These are phyloP conservation scores for Alternaria rosae DNA, from an alignment of 2,329 filamentous ascomycete species.

Conservation along the genomic window DNA sequence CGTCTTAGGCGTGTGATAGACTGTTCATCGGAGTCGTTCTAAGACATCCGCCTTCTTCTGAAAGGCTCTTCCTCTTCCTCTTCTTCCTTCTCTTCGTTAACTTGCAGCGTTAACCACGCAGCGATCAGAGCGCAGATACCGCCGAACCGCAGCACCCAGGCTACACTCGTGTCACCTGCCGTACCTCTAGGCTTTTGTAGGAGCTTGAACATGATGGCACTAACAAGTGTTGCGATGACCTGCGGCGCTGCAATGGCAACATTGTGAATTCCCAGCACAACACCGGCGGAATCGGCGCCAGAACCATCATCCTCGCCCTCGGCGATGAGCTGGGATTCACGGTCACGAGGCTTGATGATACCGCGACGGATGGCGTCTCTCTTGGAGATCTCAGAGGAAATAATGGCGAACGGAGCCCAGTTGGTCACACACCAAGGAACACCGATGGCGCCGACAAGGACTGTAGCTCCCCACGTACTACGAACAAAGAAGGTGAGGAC, in stretches of 20 bases:
- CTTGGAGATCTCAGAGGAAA: constrained; percentile 88
- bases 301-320: constrained; percentile 62
- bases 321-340: constrained; percentile 52
- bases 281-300: constrained; percentile 78
- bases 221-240: constrained; percentile 85
- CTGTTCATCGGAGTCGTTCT: constrained; percentile 23
- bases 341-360: constrained; percentile 51
- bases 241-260: constrained; percentile 92
- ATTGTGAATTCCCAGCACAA: constrained; percentile 94
- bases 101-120: constrained; percentile 73
- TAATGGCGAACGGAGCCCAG: constrained; percentile 95
- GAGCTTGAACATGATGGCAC: constrained; percentile 81
- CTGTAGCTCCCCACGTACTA: constrained; percentile 74
- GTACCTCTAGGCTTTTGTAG: constrained; percentile 87
- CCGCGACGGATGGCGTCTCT: constrained; percentile 73
- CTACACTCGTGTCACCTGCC: constrained; percentile 85
- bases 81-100: constrained; percentile 65
- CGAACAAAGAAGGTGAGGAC: constrained; percentile 82
- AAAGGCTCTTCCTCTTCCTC: constrained; percentile 31
- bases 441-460: constrained; percentile 80
- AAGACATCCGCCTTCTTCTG: constrained; percentile 32
- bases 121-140: constrained; percentile 80
- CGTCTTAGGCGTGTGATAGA: constrained; percentile 14
- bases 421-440: constrained; percentile 92
- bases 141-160: constrained; percentile 84